Percentiles rank a stretch among this genome's conserved stretches.
Conservation (phyloP, 441 rosid genomes). For the Sinapis alba region DNA sequence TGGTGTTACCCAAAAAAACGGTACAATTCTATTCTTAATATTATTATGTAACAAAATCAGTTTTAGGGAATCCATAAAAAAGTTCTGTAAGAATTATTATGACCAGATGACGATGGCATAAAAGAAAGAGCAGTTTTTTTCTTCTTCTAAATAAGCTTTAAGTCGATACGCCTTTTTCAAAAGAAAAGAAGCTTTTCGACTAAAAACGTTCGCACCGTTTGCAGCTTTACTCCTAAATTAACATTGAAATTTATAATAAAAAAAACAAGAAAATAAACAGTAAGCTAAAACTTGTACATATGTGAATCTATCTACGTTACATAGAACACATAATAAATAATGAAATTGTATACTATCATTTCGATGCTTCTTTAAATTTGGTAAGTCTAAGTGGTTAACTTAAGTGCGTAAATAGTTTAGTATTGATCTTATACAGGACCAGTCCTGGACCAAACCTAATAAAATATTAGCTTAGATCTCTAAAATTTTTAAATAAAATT, state of each 20-base stretch:
- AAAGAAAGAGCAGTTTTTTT: conserved; percentile 8
- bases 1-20: not conserved
- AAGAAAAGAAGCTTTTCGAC: conserved; percentile 10
- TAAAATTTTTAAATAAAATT: too few species aligned
- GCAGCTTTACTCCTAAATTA: conserved; percentile 23
- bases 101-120: conserved; percentile 10
- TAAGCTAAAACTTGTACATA: not conserved
- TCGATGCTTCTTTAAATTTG: not conserved
- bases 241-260: not conserved
- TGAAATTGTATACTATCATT: not conserved
- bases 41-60: not conserved
- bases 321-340: not conserved
- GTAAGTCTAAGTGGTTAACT: not conserved
- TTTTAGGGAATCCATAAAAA: conserved; percentile 18
- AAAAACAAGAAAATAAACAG: not conserved
- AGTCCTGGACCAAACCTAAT: too few species aligned
- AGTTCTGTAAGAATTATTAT: not conserved
- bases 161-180: not conserved
- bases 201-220: conserved; percentile 13
- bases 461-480: too few species aligned
- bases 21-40: not conserved
- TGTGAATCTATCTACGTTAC: not conserved
- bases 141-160: not conserved
- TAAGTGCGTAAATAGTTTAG: not conserved
- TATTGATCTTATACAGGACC: too few species aligned